phyloP scores from a whole-genome alignment of 225 moss, liverwort and hornwort species.

The Thuidium tamariscinum region DNA sequence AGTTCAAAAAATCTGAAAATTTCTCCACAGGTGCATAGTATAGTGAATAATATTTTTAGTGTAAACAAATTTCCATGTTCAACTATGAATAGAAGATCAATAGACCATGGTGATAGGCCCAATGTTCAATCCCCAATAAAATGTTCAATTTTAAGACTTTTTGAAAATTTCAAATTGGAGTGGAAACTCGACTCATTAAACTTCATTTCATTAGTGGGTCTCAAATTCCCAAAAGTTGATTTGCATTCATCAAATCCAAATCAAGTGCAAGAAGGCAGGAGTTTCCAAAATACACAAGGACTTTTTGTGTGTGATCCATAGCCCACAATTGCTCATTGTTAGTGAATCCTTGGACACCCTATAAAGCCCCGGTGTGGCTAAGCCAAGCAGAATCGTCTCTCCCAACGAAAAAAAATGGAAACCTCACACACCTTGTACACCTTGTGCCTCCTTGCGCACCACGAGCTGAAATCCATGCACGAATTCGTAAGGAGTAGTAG shows the following conservation, averaged over 20 bases:
- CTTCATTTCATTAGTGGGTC: not conserved
- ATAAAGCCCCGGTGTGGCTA: not conserved
- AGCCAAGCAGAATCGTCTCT: not conserved
- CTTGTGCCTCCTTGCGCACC: not conserved
- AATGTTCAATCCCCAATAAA: not conserved
- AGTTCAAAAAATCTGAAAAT: not conserved
- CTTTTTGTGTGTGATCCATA: not conserved
- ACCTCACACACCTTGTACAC: not conserved
- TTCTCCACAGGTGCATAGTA: fast-evolving
- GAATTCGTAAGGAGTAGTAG: not conserved
- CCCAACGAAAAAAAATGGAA: not conserved
- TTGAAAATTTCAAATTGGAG: too few species aligned
- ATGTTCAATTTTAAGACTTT: not conserved
- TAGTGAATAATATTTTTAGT: not conserved
- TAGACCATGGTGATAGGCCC: not conserved
- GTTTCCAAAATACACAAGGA: not conserved
- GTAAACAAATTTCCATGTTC: not conserved
- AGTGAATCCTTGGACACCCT: not conserved
- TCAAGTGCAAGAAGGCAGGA: not conserved
- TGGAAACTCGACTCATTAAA: not conserved
- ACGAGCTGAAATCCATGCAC: not conserved
- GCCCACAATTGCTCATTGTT: not conserved
- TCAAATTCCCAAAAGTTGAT: not conserved
- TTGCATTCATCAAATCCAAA: not conserved
- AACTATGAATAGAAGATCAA: not conserved